Percentiles rank a stretch among this genome's conserved stretches.
These are phyloP conservation scores for Phanerodontia chrysosporium DNA, from an alignment of 768 basidiomycete species.

Conservation along the genomic window DNA sequence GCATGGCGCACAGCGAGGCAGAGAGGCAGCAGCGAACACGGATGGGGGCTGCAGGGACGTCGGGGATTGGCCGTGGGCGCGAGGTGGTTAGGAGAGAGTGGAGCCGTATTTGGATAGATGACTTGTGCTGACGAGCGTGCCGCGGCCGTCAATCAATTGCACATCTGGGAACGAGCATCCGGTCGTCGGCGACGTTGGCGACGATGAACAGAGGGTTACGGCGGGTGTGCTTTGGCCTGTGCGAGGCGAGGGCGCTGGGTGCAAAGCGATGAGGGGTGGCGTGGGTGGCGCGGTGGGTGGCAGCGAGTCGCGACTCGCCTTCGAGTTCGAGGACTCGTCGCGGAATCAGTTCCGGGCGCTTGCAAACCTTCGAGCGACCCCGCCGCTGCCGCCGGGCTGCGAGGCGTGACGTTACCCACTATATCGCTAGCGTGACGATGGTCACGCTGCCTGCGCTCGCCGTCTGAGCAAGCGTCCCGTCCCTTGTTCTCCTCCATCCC, in stretches of 20 bases:
- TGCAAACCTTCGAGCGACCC: neutral
- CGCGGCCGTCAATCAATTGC: constrained; percentile 2
- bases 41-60: neutral
- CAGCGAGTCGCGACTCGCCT: too few species aligned
- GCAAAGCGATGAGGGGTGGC: too few species aligned
- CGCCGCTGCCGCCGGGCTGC: neutral
- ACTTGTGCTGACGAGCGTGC: neutral
- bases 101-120: constrained; percentile 8
- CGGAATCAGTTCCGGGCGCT: neutral
- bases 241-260: neutral
- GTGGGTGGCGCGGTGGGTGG: too few species aligned
- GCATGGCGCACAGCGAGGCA: too few species aligned
- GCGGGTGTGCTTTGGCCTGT: too few species aligned
- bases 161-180: neutral
- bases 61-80: neutral
- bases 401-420: constrained; percentile 6
- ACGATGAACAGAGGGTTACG: neutral
- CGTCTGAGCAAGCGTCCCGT: neutral
- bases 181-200: neutral
- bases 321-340: too few species aligned
- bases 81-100: neutral
- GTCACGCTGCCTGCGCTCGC: constrained; percentile 1
- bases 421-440: constrained; percentile 4
- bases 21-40: too few species aligned
- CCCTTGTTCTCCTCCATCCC: neutral